Base-by-base conservation (phyloP, 192 early-diverging fungal genomes). In the Pilobolus umbonatus region DNA sequence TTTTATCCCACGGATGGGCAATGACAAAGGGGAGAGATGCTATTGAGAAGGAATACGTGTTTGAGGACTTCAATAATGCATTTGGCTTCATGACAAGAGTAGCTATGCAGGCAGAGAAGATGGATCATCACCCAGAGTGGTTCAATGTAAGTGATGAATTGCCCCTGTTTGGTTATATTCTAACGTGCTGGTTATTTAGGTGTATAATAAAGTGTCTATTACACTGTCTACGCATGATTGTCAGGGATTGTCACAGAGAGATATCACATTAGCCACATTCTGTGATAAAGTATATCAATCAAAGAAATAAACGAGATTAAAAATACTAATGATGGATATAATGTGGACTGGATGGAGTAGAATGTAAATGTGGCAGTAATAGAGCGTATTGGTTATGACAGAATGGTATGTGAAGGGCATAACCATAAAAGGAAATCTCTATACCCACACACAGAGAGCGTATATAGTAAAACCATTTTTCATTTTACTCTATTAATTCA, bases 61-160 rank as follows among this genome's bases (percentile, higher is more conserved):
- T 95, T 74, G 71, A 79, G 43, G 81, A 89, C 65, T 98, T 98
- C 65, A 84, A 78, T 71, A 78, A 83, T 47, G 93, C 93, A 5
- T 98, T 93, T 78, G 88, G 86, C 5, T 98, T 98, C 74, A 98
- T 98, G 96, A 82, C 91, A 9, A 71, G 85, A 11, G 88, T 96
- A 6, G 96, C 93, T 30, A 75, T 95, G 32, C 75, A 75, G 31
- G 93, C 93, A 31, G 96, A 98, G 44, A 93, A 91, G 70, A 79
- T 83, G 68, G 90, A 95, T 61, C 96, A 98, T 71, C 96, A 98
- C 61, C 96, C 96, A 21, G 96, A 96, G 69, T 91, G 89, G 89
- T 90, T 90, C 67, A 92, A 92, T 67, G 84, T 86, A 76, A 56
- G 74, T 67, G 11, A 35, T 52, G 6, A 32, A 5, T 24, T 44